Base-by-base conservation (phyloP, 768 basidiomycete species). In the Tephrocybe sp. region DNA sequence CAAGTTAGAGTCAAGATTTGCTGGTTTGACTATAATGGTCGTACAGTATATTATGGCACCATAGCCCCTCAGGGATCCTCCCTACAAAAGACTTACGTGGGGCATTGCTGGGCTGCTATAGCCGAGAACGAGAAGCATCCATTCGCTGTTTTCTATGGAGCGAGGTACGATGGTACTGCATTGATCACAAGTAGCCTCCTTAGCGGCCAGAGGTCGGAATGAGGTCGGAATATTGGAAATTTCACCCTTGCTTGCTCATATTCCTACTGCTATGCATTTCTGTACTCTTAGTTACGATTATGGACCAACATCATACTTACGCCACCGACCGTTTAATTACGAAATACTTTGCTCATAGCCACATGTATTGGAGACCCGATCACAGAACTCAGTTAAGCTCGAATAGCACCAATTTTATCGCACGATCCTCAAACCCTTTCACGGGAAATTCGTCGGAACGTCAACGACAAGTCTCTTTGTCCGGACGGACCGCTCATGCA, bases 401-500 rank as follows among this genome's bases (percentile, higher is more conserved):
- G n/a, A n/a, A n/a, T n/a, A n/a, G n/a, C n/a, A n/a, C n/a, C n/a
- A n/a, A n/a, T n/a, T n/a, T n/a, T n/a, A n/a, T 10, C 34, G 10
- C 34, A 36, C 6, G 12, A 30, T 8, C 34, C n/a, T 7, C 34
- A 10, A 16, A 5, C 4, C 34, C 34, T 16, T 36, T 36, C 7
- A 36, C 10, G 19, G 19, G 18, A 19, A 12, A 4, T 13, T 41
- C 13, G 29, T 38, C 37, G 22, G 29, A 36, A 50, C 22, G 33
- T 38, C 36, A 22, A 21, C 12, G 23, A 38, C 27, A 33, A 6
- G n/a, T 25, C 3, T 31, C 30, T 38, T 34, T 44, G 21, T 33
- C 50, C 39, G 43, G 43, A 29, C 54, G 54, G 54, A 24, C 54
- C 54, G 54, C 36, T 18, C 12, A 11, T 8, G 29, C 34, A 45